Base-by-base conservation (phyloP, 1,139 yeast genomes). In the Diutina neorugosa region DNA sequence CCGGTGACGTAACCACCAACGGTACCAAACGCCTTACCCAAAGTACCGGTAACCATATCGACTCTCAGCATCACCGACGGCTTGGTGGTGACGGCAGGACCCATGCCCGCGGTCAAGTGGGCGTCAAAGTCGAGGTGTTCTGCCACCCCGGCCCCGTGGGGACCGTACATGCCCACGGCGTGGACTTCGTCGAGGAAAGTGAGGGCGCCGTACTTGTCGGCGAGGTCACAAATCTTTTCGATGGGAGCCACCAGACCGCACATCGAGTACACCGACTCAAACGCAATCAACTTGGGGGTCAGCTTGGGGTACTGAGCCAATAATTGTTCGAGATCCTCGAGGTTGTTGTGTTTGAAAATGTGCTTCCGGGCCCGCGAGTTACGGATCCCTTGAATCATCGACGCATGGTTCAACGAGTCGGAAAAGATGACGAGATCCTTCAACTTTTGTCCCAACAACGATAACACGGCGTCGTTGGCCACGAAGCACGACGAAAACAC, bases 101-200 rank as follows among this genome's bases (percentile, higher is more conserved):
- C 50, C 58, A 83, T 74, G 61, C 94, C 95, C 16, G 80, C 65
- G 58, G 78, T 73, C 66, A 85, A 77, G 66, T 90, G 96, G 56
- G 83, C 82, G 51, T 87, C 87, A 63, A 89, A 91, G 69, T 93
- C 87, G 64, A 86, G 76, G 67, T 93, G 98, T 70, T 94, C 98
- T 52, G 98, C 97, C 54, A 93, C 98, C 72, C 99, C 99, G 47
- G 96, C 98, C 64, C 99, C 99, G 64, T 88, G 96, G 57, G 98
- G 98, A 63, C 98, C 98, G 67, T 93, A 93, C 86, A 93, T 81
- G 54, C 99, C 99, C 53, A 94, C 98, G 48, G 98, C 98, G 65
- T 93, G 99, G 51, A 93, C 99, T 70, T 93, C 99, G 68, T 93
- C 99, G 66, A 94, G 77, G 69, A 93, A 93, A 49, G 99, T 93